Percentiles rank a stretch among this genome's conserved stretches.
phyloP scores from a whole-genome alignment of 1,284 basidiomycete species.

The Pseudomicrostroma phylloplanum region DNA sequence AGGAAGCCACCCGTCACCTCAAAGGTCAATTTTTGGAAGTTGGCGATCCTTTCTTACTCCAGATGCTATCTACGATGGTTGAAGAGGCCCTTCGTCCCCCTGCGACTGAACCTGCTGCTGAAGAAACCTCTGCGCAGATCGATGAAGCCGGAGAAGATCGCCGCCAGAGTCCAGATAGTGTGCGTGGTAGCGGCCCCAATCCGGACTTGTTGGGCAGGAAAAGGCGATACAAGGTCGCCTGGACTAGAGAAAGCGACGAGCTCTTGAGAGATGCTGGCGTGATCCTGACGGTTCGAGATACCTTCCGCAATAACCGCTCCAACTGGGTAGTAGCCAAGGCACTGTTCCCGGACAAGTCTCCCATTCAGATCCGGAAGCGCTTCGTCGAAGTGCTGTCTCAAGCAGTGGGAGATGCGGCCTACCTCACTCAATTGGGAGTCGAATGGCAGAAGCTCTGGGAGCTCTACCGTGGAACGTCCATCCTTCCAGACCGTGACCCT shows the following conservation, averaged over 20 bases:
- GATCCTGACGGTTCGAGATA: slow-evolving; percentile 72
- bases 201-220: neutral
- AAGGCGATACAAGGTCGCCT: slow-evolving; percentile 46
- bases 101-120: too few relatives aligned
- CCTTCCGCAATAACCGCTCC: slow-evolving; percentile 56
- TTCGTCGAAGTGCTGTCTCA: slow-evolving; percentile 60
- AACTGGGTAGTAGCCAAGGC: slow-evolving; percentile 69
- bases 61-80: too few relatives aligned
- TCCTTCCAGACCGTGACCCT: slow-evolving; percentile 67
- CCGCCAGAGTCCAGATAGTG: too few relatives aligned
- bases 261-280: slow-evolving; percentile 73
- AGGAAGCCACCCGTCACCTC: too few relatives aligned
- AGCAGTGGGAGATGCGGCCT: slow-evolving; percentile 64
- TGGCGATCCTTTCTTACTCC: too few relatives aligned
- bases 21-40: too few relatives aligned
- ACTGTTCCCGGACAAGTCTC: slow-evolving; percentile 68
- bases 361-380: slow-evolving; percentile 64
- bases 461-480: slow-evolving; percentile 62
- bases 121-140: too few relatives aligned
- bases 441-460: slow-evolving; percentile 72
- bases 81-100: too few relatives aligned
- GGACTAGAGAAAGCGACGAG: slow-evolving; percentile 80
- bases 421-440: slow-evolving; percentile 71
- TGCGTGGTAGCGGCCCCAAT: too few relatives aligned
- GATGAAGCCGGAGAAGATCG: too few relatives aligned